Evolutionary conservation across 768 basidiomycete species (phyloP).

Genomic region (Phylloporus sp.): DNA sequence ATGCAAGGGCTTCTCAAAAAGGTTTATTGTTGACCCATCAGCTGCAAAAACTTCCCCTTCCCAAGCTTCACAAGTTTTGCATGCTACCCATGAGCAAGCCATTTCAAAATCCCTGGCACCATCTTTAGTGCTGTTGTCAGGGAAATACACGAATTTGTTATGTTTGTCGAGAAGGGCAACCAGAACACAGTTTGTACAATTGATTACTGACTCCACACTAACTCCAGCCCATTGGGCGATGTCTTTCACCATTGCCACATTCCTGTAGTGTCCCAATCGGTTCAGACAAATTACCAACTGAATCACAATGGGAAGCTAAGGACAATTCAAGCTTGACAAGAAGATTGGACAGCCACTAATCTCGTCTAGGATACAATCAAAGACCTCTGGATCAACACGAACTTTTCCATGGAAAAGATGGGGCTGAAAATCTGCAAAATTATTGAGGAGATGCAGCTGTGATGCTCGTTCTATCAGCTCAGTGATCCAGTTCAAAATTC

Average conservation of each 20-base stretch:
- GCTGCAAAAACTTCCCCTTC: constrained; percentile 1
- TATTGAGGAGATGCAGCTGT: background rate
- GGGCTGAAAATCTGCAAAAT: constrained; percentile 8
- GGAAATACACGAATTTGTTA: background rate
- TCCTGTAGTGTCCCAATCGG: constrained; percentile 27
- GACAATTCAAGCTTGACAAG: constrained; percentile 6
- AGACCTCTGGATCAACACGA: constrained; percentile 20
- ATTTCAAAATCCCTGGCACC: background rate
- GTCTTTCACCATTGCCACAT: constrained; percentile 2
- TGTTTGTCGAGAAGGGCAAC: background rate
- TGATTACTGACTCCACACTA: background rate
- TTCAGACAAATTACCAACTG: constrained; percentile 29
- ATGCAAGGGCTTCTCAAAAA: constrained; percentile 9
- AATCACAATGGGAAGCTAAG: constrained; percentile 23
- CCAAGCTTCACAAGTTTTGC: constrained; percentile 4
- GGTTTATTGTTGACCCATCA: constrained; percentile 1
- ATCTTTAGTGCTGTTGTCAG: too few relatives aligned
- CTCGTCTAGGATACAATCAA: constrained; percentile 16
- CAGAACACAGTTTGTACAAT: constrained; percentile 4
- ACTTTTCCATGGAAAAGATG: constrained; percentile 26
- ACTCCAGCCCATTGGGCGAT: constrained; percentile 9
- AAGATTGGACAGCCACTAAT: constrained; percentile 27
- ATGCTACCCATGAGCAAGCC: background rate
- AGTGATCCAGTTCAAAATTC: too few relatives aligned
- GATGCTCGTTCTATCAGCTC: too few relatives aligned